phyloP scores from a whole-genome alignment of 1,139 yeast genomes.

The Debaryomyces psychrophilus region DNA sequence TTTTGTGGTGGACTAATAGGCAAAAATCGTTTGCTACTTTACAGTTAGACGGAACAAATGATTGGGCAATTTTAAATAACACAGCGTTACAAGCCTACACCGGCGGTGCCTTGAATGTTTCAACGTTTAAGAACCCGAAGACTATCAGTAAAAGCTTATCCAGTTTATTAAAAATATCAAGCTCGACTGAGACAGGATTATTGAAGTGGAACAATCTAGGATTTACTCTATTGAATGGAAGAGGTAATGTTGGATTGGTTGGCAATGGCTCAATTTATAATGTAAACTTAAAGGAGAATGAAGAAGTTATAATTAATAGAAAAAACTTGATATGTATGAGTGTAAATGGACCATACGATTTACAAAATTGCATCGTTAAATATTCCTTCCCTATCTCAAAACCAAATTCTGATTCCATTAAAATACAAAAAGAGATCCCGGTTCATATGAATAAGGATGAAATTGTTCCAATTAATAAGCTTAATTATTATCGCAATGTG shows the following conservation, averaged over 20 bases:
- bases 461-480: background rate
- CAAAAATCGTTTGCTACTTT: constrained; percentile 45
- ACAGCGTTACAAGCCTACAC: constrained; percentile 52
- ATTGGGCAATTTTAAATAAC: constrained; percentile 60
- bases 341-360: constrained; percentile 53
- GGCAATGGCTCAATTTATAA: constrained; percentile 61
- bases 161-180: constrained; percentile 24
- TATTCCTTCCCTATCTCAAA: constrained; percentile 24
- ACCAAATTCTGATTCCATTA: background rate
- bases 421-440: background rate
- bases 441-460: background rate
- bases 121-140: constrained; percentile 42
- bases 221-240: constrained; percentile 54
- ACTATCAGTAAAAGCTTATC: constrained; percentile 40
- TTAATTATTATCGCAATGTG: background rate
- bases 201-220: constrained; percentile 38
- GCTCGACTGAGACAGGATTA: constrained; percentile 39
- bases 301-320: constrained; percentile 52
- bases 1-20: constrained; percentile 21
- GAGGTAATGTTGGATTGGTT: constrained; percentile 60
- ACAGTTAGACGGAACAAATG: constrained; percentile 57
- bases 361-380: constrained; percentile 39
- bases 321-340: constrained; percentile 54
- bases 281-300: constrained; percentile 46
- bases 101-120: constrained; percentile 51